Evolutionary conservation across 176 grass and related monocot genomes (phyloP), one percentile per base, ranked within the genome.

Genomic region (Areca catechu): DNA sequence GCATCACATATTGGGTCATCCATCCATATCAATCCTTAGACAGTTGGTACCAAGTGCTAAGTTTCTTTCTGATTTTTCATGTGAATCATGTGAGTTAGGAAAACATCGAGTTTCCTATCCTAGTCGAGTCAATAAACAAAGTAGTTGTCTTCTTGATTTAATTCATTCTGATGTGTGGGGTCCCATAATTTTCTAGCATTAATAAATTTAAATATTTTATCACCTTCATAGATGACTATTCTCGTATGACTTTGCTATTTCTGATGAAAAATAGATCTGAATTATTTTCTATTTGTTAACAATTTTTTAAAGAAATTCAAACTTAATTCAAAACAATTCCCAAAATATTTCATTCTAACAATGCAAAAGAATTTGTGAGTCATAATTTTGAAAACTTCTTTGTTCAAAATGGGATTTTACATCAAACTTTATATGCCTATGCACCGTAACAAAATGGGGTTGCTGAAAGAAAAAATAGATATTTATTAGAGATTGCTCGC

Each of bases 401-500:
- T 43, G 53, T 59, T 24, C 22, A 71, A 49, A 60, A n/a, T n/a
- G 16, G 1, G 15, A n/a, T n/a, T n/a, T n/a, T n/a, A n/a, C n/a
- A n/a, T n/a, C n/a, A n/a, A n/a, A n/a, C n/a, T n/a, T n/a, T 17
- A 48, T 71, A 54, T 27, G 4, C 28, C 0, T 21, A 23, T 7
- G 60, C 53, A 21, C 67, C 53, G 4, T 16, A 59, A 71, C 17
- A 71, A 19, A 71, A 71, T 50, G 17, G 24, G 4, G 28, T 59
- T 71, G 17, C 19, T 15, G 53, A 71, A 58, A 16, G 54, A 15
- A 71, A 71, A 24, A 71, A 24, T 2, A 24, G 23, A 24, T 3
- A 24, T 24, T 24, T 24, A 24, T 24, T 24, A 24, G 23, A 24
- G 23, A 24, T 3, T 24, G 23, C 23, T 24, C 1, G 23, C 23